Conservation (phyloP, 352 stramenopile genomes). For the Phytopythium montanum region DNA sequence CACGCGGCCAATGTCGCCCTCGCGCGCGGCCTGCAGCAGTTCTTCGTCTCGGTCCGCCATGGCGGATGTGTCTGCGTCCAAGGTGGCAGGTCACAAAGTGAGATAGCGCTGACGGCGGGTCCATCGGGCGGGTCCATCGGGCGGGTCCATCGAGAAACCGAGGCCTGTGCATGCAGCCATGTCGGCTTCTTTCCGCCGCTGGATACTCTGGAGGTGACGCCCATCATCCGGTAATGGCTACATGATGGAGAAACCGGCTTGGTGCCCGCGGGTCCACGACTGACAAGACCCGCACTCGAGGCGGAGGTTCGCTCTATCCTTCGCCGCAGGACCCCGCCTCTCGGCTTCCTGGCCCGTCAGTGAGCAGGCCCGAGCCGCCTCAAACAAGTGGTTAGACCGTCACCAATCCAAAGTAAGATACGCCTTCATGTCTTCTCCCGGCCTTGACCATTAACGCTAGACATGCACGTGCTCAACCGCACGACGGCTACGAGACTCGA, state of each 20-base stretch:
- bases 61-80: background rate
- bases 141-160: background rate
- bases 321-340: no score
- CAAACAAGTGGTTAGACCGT: no score
- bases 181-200: background rate
- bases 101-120: background rate
- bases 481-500: background rate
- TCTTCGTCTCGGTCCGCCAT: background rate
- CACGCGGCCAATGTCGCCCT: slow-evolving; percentile 4
- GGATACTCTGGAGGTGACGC: background rate
- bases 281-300: no score
- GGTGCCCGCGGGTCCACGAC: no score
- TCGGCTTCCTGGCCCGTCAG: no score
- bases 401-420: background rate
- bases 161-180: background rate
- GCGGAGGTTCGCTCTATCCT: no score
- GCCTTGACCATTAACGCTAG: background rate
- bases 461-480: background rate
- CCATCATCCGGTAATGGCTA: background rate
- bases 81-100: background rate
- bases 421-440: background rate
- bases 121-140: no score
- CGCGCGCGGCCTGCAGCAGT: slow-evolving; percentile 1
- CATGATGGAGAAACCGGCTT: background rate
- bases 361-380: no score